Percentiles rank a stretch among this genome's conserved stretches.
phyloP scores from a whole-genome alignment of 805 yeast genomes.

The Saturnispora besseyi region DNA sequence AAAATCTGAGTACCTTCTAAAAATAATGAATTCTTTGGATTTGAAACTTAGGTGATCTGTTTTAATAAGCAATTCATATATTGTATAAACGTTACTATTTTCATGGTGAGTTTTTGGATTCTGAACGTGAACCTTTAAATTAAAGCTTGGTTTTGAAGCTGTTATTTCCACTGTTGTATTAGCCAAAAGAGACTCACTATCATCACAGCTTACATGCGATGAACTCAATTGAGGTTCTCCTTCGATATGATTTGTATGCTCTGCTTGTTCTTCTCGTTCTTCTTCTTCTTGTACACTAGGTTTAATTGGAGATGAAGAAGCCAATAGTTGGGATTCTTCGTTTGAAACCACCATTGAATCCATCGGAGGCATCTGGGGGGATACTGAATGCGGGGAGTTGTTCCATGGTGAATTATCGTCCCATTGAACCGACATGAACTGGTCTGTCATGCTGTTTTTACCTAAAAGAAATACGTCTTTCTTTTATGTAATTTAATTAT shows the following conservation, averaged over 20 bases:
- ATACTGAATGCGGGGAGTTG: neutral
- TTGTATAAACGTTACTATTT: conserved; percentile 66
- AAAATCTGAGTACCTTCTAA: conserved; percentile 86
- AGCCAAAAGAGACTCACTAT: neutral
- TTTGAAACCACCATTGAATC: neutral
- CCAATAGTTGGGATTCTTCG: conserved; percentile 1
- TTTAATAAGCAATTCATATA: conserved; percentile 57
- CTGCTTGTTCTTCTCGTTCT: neutral
- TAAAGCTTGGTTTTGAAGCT: conserved; percentile 3
- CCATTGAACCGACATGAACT: conserved; percentile 51
- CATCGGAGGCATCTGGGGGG: neutral
- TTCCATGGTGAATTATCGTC: conserved; percentile 24
- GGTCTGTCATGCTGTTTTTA: conserved; percentile 29
- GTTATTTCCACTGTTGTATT: neutral
- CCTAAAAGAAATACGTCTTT: neutral
- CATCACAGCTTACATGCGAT: neutral
- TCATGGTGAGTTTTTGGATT: conserved; percentile 66
- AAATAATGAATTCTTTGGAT: conserved; percentile 35
- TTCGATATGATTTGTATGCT: neutral
- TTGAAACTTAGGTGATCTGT: conserved; percentile 53
- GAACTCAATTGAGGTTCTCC: neutral
- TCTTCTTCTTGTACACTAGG: neutral
- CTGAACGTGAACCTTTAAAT: conserved; percentile 34
- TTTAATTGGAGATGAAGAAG: conserved; percentile 17
- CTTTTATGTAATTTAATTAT: too few relatives aligned